These are phyloP conservation scores for Brassica juncea DNA, from an alignment of 345 rosid species.

Conservation along the genomic window DNA sequence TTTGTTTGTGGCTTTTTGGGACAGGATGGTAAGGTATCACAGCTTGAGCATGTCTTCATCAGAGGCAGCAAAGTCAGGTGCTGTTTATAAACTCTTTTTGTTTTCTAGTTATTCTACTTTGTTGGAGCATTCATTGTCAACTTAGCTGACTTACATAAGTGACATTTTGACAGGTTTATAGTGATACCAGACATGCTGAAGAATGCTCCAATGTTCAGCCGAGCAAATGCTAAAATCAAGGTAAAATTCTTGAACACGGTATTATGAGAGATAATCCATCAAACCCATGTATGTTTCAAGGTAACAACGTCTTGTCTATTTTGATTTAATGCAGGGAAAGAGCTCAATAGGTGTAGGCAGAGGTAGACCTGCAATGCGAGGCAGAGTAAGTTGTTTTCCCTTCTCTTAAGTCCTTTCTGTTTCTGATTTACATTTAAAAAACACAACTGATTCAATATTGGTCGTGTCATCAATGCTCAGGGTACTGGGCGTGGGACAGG, in stretches of 20 bases:
- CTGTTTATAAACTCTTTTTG: background rate
- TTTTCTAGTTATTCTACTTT: background rate
- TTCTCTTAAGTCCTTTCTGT: background rate
- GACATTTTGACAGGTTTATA: slow-evolving; percentile 69
- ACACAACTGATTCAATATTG: background rate
- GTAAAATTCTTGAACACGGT: slow-evolving; percentile 36
- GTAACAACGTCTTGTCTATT: background rate
- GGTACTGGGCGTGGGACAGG: slow-evolving; percentile 80
- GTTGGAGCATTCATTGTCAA: slow-evolving; percentile 5
- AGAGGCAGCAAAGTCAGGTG: slow-evolving; percentile 99
- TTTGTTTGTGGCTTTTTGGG: background rate
- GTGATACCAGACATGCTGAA: slow-evolving; percentile 98
- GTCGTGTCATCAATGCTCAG: slow-evolving; percentile 45
- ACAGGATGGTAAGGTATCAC: slow-evolving; percentile 96
- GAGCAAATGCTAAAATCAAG: slow-evolving; percentile 79
- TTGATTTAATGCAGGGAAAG: slow-evolving; percentile 67
- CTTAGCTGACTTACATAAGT: background rate
- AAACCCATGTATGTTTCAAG: background rate
- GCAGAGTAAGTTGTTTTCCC: slow-evolving; percentile 64
- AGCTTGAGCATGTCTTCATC: slow-evolving; percentile 96
- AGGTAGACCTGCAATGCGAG: slow-evolving; percentile 92
- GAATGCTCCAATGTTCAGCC: slow-evolving; percentile 96
- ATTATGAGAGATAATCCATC: background rate
- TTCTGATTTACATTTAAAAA: background rate
- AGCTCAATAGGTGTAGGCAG: slow-evolving; percentile 87